Conservation (phyloP, 2,329 filamentous ascomycete genomes). For the Colletotrichum incanum region DNA sequence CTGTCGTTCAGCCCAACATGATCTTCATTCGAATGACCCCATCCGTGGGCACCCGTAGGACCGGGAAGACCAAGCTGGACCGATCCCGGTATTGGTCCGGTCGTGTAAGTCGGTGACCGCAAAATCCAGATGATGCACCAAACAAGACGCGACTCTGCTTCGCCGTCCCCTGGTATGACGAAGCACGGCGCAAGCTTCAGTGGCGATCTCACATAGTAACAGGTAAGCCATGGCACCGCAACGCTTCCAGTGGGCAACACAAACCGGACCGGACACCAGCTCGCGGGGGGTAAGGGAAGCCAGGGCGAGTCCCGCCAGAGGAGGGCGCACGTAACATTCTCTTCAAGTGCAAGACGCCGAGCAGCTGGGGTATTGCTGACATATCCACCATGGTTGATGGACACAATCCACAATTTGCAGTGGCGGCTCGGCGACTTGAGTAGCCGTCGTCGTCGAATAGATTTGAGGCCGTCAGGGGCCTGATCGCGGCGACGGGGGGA, state of each 20-base stretch:
- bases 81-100: slow-evolving; percentile 7
- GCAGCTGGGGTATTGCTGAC: slow-evolving; percentile 27
- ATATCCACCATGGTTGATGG: slow-evolving; percentile 30
- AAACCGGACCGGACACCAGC: slow-evolving; percentile 12
- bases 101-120: slow-evolving; percentile 35
- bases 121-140: slow-evolving; percentile 13
- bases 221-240: background rate
- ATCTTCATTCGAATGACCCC: slow-evolving; percentile 36
- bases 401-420: slow-evolving; percentile 15
- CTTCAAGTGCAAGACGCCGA: background rate
- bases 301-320: slow-evolving; percentile 4
- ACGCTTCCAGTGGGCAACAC: slow-evolving; percentile 3
- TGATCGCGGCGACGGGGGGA: slow-evolving; percentile 50
- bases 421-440: slow-evolving; percentile 31
- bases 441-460: slow-evolving; percentile 2
- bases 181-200: slow-evolving; percentile 26
- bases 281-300: background rate
- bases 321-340: slow-evolving; percentile 1
- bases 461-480: slow-evolving; percentile 30
- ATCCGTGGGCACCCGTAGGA: slow-evolving; percentile 28
- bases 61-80: slow-evolving; percentile 28
- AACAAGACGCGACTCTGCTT: slow-evolving; percentile 17
- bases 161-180: slow-evolving; percentile 25
- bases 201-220: slow-evolving; percentile 14
- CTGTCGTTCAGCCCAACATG: slow-evolving; percentile 44